phyloP scores from a whole-genome alignment of 2,329 filamentous ascomycete genomes.

The Whalleya microplaca region DNA sequence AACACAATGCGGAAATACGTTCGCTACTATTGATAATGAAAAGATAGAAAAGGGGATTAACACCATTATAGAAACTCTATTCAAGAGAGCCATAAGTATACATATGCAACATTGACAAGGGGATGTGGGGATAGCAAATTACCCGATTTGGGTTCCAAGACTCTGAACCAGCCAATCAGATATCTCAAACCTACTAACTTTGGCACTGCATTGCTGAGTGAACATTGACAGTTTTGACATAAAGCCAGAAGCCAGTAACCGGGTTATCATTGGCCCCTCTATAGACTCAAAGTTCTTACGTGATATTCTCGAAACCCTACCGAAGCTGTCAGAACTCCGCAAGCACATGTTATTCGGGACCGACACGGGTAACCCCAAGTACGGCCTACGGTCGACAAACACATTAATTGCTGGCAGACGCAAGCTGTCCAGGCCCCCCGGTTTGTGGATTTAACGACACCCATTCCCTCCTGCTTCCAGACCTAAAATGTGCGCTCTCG shows the following conservation, averaged over 20 bases:
- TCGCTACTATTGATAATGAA: too few species aligned
- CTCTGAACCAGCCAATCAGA: constrained; percentile 13
- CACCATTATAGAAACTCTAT: too few species aligned
- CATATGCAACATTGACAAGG: not conserved
- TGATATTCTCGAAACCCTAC: not conserved
- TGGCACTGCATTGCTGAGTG: not conserved
- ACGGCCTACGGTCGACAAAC: not conserved
- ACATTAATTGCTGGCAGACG: not conserved
- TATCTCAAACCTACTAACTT: not conserved
- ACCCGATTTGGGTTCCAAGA: constrained; percentile 7
- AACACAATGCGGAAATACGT: too few species aligned
- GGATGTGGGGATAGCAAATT: not conserved
- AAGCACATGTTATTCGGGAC: not conserved
- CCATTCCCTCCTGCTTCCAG: not conserved
- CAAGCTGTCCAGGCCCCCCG: too few species aligned
- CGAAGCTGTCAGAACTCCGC: not conserved
- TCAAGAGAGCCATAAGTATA: too few species aligned
- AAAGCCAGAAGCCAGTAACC: too few species aligned
- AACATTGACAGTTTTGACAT: too few species aligned
- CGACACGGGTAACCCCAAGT: not conserved
- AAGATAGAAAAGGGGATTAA: too few species aligned
- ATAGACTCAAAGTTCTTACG: not conserved
- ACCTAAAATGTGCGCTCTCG: not conserved
- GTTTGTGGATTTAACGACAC: not conserved
- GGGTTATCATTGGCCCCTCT: too few species aligned